Conservation (phyloP, 495 filamentous ascomycete genomes). For the Penicillium odoratum region DNA sequence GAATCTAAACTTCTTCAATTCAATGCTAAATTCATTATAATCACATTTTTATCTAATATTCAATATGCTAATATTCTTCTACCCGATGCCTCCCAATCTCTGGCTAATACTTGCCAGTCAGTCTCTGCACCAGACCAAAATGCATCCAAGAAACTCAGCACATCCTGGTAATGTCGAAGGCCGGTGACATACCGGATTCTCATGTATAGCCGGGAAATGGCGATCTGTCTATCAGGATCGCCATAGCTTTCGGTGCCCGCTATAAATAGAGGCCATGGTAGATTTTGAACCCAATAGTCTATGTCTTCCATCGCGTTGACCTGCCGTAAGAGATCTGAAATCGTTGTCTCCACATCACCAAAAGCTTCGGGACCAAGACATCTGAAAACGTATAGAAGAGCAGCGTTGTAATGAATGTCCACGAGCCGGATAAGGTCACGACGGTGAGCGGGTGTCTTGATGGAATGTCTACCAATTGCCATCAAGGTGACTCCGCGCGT, state of each 20-base stretch:
- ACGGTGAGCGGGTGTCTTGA: not conserved
- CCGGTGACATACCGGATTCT: not conserved
- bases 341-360: not conserved
- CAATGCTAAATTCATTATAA: not conserved
- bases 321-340: not conserved
- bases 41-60: not conserved
- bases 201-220: not conserved
- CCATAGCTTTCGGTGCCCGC: not conserved
- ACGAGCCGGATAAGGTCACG: not conserved
- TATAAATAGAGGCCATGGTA: not conserved
- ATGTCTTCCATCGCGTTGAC: not conserved
- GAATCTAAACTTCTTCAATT: no score
- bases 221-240: not conserved
- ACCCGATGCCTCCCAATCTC: not conserved
- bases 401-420: not conserved
- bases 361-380: not conserved
- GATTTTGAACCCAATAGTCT: not conserved
- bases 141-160: not conserved
- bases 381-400: not conserved
- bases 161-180: not conserved
- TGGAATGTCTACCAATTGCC: not conserved
- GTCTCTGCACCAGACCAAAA: not conserved
- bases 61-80: conserved; percentile 1
- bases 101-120: not conserved
- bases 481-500: not conserved